Evolutionary conservation across 352 stramenopile genomes (phyloP), one percentile per base, ranked within the genome.

Genomic region (Globisporangium mamillatum): DNA sequence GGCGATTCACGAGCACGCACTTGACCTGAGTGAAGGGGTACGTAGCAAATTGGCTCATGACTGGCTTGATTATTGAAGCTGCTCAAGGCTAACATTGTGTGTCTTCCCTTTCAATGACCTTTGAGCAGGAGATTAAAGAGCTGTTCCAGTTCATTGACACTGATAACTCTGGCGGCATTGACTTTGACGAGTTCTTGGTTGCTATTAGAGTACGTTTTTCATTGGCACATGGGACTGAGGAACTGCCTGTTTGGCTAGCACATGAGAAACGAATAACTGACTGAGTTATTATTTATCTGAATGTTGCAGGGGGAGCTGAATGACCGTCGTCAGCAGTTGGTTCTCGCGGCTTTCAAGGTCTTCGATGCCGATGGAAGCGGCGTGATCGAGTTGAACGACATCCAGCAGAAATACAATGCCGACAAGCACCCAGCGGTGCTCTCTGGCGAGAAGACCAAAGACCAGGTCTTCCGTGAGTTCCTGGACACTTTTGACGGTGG

Each of bases 131-230:
- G 59, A 75, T 88, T 41, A 67, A 82, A 48, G 79, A 92, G 69
- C 69, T 97, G 9, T 97, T 97, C 76, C 66, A 64, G 52, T 92
- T 92, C 60, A 95, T 97, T 64, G 90, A 97, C 70, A 46, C 74
- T 8, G 89, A 97, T 72, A 82, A 84, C 59, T 93, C 81, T 10
- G 90, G 91, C 46, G 78, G 76, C 22, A 83, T 97, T 55, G 84
- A 82, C 70, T 91, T 72, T 59, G 82, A 95, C 38, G 74, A 90
- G 55, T 94, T 97, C 56, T 63, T 97, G 4, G 59, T 80, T 2
- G 76, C 70, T 12, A 76, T 90, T 50, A 75, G 81, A n/a, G 80
- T 79, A 56, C 66, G 69, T 69, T 70, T 16, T 16, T 66, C 18
- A 38, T 41, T 44, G 16, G 6, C 41, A 50, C 41, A 50, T 9